Evolutionary conservation across 2,329 filamentous ascomycete genomes (phyloP).

Genomic region (Exophiala sideris): DNA sequence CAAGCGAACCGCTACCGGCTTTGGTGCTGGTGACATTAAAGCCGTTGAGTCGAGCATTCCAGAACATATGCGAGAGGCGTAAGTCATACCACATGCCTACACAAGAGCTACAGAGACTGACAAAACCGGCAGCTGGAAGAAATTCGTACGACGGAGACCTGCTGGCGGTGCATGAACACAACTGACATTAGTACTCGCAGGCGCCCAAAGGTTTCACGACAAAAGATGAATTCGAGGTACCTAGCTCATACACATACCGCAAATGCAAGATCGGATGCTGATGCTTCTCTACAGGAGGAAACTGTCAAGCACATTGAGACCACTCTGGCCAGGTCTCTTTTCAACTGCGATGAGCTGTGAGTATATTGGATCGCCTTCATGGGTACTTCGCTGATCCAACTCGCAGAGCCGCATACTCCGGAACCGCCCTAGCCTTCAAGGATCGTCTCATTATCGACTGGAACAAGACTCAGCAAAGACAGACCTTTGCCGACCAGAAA

Average conservation of each 20-base stretch:
- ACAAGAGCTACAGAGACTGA: conserved; percentile 51
- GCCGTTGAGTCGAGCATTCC: conserved; percentile 87
- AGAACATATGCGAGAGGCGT: conserved; percentile 80
- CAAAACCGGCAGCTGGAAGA: conserved; percentile 52
- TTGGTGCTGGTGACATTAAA: conserved; percentile 89
- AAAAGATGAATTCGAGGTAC: conserved; percentile 72
- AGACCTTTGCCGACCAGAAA: conserved; percentile 87
- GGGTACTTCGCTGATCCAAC: conserved; percentile 3
- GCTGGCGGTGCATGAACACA: not conserved
- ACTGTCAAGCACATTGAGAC: conserved; percentile 94
- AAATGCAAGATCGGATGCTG: conserved; percentile 1
- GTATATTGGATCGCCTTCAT: conserved; percentile 15
- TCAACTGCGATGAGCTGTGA: conserved; percentile 88
- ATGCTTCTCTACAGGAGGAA: conserved; percentile 58
- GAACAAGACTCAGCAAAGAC: conserved; percentile 97
- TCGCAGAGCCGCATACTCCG: conserved; percentile 75
- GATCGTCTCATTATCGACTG: conserved; percentile 91
- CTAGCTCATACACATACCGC: conserved; percentile 6
- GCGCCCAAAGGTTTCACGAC: conserved; percentile 67
- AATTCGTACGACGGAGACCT: conserved; percentile 32
- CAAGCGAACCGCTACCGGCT: conserved; percentile 93
- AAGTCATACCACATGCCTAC: conserved; percentile 67
- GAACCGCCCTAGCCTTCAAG: conserved; percentile 85
- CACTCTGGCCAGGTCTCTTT: conserved; percentile 89
- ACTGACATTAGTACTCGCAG: conserved; percentile 35